Conservation (phyloP, 2,329 filamentous ascomycete genomes). For the Penicillium sp. region DNA sequence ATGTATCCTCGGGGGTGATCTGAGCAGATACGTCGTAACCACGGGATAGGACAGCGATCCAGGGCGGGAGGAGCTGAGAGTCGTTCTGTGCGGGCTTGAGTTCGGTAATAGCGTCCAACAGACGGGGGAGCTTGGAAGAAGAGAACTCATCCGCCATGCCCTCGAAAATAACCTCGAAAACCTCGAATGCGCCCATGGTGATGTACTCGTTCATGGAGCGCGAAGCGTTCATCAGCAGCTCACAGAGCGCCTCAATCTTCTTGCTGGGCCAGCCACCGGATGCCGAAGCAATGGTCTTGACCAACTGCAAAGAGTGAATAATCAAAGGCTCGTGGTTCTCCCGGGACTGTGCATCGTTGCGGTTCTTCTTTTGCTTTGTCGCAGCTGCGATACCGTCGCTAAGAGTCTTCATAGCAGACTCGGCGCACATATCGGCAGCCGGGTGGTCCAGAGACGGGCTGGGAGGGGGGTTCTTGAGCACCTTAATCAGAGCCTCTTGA, state of each 20-base stretch:
- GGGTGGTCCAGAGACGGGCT: slow-evolving; percentile 93
- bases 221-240: slow-evolving; percentile 84
- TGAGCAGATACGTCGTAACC: slow-evolving; percentile 93
- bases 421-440: slow-evolving; percentile 92
- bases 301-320: slow-evolving; percentile 87
- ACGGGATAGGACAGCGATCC: slow-evolving; percentile 92
- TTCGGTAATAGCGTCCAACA: slow-evolving; percentile 89
- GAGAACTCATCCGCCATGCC: slow-evolving; percentile 86
- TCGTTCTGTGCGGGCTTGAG: slow-evolving; percentile 90
- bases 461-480: slow-evolving; percentile 82
- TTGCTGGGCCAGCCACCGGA: slow-evolving; percentile 95
- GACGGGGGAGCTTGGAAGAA: slow-evolving; percentile 81
- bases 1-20: slow-evolving; percentile 85
- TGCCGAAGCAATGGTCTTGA: slow-evolving; percentile 83
- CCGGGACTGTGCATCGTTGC: slow-evolving; percentile 41
- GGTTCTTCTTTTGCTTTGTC: slow-evolving; percentile 65
- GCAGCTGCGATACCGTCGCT: slow-evolving; percentile 68
- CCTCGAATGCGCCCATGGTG: slow-evolving; percentile 93
- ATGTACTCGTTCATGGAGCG: slow-evolving; percentile 91
- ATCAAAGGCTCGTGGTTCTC: slow-evolving; percentile 73
- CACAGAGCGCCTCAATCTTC: slow-evolving; percentile 90
- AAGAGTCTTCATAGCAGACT: slow-evolving; percentile 80
- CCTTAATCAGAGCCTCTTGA: slow-evolving; percentile 80
- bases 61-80: slow-evolving; percentile 89
- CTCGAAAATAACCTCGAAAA: slow-evolving; percentile 95